Base-by-base conservation (phyloP, 2,329 filamentous ascomycete species). In the Biscogniauxia sp. region DNA sequence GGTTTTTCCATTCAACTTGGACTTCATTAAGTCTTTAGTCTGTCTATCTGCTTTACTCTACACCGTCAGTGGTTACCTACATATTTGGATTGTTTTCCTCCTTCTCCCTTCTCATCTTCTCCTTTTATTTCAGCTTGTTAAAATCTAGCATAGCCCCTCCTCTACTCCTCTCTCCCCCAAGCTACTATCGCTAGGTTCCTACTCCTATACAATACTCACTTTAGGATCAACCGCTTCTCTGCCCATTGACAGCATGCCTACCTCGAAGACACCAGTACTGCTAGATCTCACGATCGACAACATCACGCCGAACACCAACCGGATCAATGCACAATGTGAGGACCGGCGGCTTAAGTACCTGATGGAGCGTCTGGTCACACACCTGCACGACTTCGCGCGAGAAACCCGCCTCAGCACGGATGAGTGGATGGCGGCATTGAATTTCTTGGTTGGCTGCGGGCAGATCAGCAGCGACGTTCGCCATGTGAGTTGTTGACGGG, bases 351-450 rank as follows among this genome's bases (percentile, higher is more conserved):
- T 91, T 63, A 88, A 85, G 64, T 93, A 91, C 73, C 74, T 95
- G 53, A 83, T 94, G 72, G 85, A 90, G 68, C 82, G 89, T 19
- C 82, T 93, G 15, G 89, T 93, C 54, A 84, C 85, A 13, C 91
- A 95, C 75, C 78, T 94, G 1, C 91, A 95, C 75, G 90, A 93
- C 77, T 94, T 93, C 72, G 89, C 90, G 5, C 83, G 90, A 58
- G 91, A 94, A 75, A 93, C 90, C 1, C 80, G 90, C 28, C 80
- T 94, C 37, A 90, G 86, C 72, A 90, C 88, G 3, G 80, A 86
- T 2, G 91, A 95, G 79, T 94, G 91, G 91, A 90, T 90, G 87
- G 78, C 83, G 0, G 89, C 86, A 1, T 80, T 94, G 58, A 77
- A 84, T 51, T 94, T 93, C 77, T 78, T 94, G 26, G 90, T 89